Percentiles rank a stretch among this genome's conserved stretches.
These are phyloP conservation scores for Ophiorrhiza pumila DNA, from an alignment of 257 asterid species.

Conservation along the genomic window DNA sequence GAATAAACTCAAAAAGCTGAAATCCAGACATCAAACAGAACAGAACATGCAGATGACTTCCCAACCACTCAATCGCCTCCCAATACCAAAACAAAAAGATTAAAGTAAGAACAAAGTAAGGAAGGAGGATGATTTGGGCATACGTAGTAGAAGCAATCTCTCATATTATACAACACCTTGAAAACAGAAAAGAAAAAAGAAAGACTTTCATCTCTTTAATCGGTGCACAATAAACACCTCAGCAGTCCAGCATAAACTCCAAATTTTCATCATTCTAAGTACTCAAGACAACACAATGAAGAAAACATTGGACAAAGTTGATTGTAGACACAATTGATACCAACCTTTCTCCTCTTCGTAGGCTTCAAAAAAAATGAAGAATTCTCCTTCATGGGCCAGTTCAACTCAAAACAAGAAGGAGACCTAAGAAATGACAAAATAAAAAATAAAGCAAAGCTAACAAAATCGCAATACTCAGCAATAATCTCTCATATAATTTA, in stretches of 20 bases:
- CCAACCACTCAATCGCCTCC: too few species aligned
- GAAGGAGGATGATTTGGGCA: background rate
- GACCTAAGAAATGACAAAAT: conserved; percentile 48
- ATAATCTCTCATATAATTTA: background rate
- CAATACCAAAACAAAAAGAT: background rate
- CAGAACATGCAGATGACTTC: too few species aligned
- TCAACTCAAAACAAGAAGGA: conserved; percentile 82
- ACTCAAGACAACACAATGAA: background rate
- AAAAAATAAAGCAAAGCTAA: conserved; percentile 4
- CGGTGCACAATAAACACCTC: background rate
- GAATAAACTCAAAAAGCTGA: background rate
- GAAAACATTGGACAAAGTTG: conserved; percentile 5
- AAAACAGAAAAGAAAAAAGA: background rate
- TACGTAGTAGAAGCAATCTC: background rate
- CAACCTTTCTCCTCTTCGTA: conserved; percentile 73
- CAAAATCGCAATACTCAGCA: background rate
- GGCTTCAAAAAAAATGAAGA: conserved; percentile 69
- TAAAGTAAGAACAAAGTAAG: background rate
- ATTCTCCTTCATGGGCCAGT: conserved; percentile 71
- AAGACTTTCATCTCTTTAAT: background rate
- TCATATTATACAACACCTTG: background rate
- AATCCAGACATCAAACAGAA: background rate
- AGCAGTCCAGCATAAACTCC: background rate
- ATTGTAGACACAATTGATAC: conserved; percentile 24
- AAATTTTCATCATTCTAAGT: background rate